Evolutionary conservation across 176 grass and related monocot species (phyloP).

Genomic region (Cymbopogon citratus): DNA sequence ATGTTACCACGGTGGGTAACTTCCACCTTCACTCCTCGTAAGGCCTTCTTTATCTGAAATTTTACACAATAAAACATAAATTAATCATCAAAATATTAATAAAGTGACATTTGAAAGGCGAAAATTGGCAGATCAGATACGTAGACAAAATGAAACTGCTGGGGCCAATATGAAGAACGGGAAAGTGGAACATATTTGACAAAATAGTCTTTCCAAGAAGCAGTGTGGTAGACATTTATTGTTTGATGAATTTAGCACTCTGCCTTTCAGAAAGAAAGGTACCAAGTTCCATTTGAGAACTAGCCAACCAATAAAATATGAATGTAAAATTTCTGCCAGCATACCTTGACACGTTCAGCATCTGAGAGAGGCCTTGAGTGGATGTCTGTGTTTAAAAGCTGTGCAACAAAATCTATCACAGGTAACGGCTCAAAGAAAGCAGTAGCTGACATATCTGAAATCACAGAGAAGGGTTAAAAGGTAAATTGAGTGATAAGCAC

Average conservation of each 20-base stretch:
- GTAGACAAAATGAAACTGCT: conserved; percentile 5
- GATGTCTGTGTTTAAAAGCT: conserved; percentile 72
- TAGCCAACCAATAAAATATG: not conserved
- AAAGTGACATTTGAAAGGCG: not conserved
- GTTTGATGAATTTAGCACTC: too few relatives aligned
- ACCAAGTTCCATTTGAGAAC: not conserved
- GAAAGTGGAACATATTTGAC: not conserved
- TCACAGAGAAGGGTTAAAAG: not conserved
- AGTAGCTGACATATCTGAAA: conserved; percentile 92
- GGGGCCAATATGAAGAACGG: not conserved
- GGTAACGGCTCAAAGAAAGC: conserved; percentile 85
- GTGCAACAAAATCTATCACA: conserved; percentile 66
- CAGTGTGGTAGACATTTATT: too few relatives aligned
- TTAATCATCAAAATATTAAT: not conserved
- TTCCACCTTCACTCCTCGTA: conserved; percentile 90
- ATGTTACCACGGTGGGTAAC: conserved; percentile 98
- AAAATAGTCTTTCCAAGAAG: not conserved
- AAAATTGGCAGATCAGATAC: not conserved
- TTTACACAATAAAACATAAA: not conserved
- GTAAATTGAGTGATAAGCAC: not conserved
- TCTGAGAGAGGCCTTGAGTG: conserved; percentile 60
- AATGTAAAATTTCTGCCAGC: not conserved
- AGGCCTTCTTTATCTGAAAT: conserved; percentile 84
- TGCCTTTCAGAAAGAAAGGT: not conserved
- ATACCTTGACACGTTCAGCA: conserved; percentile 89